These are phyloP conservation scores for Santalum album DNA, from an alignment of 164 flowering plant species.

Conservation along the genomic window DNA sequence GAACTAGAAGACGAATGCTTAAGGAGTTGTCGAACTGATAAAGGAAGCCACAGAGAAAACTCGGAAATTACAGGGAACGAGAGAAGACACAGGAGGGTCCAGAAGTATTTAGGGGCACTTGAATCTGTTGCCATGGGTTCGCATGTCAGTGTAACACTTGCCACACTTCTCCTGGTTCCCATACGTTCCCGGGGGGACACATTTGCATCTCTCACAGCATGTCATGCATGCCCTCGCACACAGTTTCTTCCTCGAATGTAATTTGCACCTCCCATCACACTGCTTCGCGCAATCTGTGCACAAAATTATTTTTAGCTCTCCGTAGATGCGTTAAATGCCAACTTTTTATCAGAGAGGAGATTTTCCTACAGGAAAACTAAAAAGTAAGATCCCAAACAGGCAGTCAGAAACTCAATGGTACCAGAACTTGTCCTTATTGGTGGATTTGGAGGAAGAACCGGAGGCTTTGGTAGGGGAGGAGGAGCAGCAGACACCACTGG, in stretches of 20 bases:
- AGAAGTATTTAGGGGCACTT: conserved; percentile 1
- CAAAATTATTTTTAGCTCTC: too few species aligned
- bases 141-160: neutral
- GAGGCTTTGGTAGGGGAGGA: neutral
- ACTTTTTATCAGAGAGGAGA: too few species aligned
- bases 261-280: neutral
- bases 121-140: neutral
- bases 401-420: too few species aligned
- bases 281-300: neutral
- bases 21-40: too few species aligned
- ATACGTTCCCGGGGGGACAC: neutral
- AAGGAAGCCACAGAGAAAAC: too few species aligned
- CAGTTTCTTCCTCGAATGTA: neutral
- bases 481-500: neutral
- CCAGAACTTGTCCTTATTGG: neutral
- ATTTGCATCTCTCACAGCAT: conserved; percentile 1
- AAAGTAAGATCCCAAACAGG: too few species aligned
- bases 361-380: too few species aligned
- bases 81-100: too few species aligned
- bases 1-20: too few species aligned
- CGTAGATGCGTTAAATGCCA: too few species aligned
- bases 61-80: too few species aligned
- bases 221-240: neutral
- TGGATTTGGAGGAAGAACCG: neutral
- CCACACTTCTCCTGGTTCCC: neutral